A percentile compares a stretch with the other conserved stretches of the same genome.
Evolutionary conservation across 768 basidiomycete genomes (phyloP).

Genomic region (Suillus alpinus): DNA sequence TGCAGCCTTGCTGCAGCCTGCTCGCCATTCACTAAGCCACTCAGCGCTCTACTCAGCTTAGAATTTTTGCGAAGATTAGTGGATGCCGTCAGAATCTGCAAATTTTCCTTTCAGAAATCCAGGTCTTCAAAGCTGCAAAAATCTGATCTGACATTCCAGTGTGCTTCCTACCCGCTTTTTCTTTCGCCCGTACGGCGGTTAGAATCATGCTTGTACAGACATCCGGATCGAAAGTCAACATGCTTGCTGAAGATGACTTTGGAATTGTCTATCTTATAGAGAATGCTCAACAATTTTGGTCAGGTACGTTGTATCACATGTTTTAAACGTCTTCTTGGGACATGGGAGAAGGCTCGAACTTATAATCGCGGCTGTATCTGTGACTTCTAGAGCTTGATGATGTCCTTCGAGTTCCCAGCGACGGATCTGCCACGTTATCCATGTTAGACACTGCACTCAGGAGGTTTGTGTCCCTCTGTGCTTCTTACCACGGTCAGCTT

Average conservation of each 20-base stretch:
- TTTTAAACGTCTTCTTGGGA: constrained; percentile 8
- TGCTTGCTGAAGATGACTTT: constrained; percentile 55
- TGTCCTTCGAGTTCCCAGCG: constrained; percentile 62
- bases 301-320: constrained; percentile 50
- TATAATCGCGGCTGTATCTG: not conserved
- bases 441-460: constrained; percentile 76
- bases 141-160: constrained; percentile 1
- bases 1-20: not conserved
- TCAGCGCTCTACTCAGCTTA: not conserved
- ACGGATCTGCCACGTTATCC: constrained; percentile 58
- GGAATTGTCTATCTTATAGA: constrained; percentile 82
- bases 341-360: constrained; percentile 8
- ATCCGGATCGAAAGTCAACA: constrained; percentile 15
- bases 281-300: constrained; percentile 87
- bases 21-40: not conserved
- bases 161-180: constrained; percentile 6
- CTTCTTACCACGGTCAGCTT: constrained; percentile 80
- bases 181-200: not conserved
- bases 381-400: constrained; percentile 77
- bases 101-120: not conserved
- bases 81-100: not conserved
- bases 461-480: constrained; percentile 75
- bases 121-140: not conserved
- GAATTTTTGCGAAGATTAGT: not conserved
- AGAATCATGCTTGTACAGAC: constrained; percentile 16